Base-by-base conservation (phyloP, 768 basidiomycete species). In the Aureoboletus auriporus region DNA sequence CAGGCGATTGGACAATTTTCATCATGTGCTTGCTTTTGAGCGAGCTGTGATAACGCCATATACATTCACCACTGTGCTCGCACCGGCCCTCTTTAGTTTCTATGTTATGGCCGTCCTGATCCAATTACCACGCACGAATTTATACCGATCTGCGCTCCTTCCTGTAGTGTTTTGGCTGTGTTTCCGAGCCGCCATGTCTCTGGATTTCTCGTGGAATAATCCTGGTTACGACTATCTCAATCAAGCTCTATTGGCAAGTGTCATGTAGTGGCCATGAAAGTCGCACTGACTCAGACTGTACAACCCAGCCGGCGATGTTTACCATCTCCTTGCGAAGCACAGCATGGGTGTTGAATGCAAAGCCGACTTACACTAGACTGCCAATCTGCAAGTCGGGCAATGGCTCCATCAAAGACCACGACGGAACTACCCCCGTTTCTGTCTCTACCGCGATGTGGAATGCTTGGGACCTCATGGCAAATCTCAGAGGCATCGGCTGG, bases 41-140 rank as follows among this genome's bases (percentile, higher is more conserved):
- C 63, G 43, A n/a, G 39, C 39, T 13, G 33, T 27, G 6, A 45
- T 56, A 37, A 63, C 65, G 5, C 54, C 49, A 13, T 40, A 64
- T 67, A 26, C 71, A 71, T 54, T 55, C 59, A 28, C 44, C n/a
- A 67, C 67, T 9, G 63, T 70, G 42, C 50, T 80, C 29, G 23
- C 75, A 13, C 78, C 77, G 1, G 61, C 72, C 13, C 17, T 77
- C 1, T 46, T 75, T 20, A 67, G 67, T 49, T 80, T 76, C 62
- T 80, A 77, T 67, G 63, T 57, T 10, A 76, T 77, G 46, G 81
- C 81, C 11, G 60, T 79, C 30, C 70, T 84, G 42, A 77, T 82
- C 7, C 67, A 78, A 34, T 58, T 74, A 12, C 76, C 76, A 0
- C 63, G 62, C 29, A 79, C 80, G 1, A 62, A 65, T 39, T 40